phyloP scores from a whole-genome alignment of 495 filamentous ascomycete species.

The Cercophora sp. region DNA sequence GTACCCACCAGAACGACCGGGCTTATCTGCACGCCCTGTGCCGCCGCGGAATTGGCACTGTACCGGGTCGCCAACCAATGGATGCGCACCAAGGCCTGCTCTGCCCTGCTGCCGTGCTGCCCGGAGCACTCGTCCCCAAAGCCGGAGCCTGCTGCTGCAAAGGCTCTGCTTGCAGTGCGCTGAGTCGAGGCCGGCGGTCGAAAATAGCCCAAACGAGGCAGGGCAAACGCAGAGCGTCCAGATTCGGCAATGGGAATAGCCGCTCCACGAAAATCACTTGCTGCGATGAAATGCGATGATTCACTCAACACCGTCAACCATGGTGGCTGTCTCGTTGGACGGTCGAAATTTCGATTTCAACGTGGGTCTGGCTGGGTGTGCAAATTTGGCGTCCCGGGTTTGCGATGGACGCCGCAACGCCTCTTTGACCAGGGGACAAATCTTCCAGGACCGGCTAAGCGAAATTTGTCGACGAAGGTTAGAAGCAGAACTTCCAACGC shows the following conservation, averaged over 20 bases:
- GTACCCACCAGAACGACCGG: conserved; percentile 3
- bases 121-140: neutral
- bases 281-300: too few relatives aligned
- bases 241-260: neutral
- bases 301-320: too few relatives aligned
- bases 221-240: conserved; percentile 5
- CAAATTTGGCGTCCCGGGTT: conserved; percentile 27
- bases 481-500: conserved; percentile 21
- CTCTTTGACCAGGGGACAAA: conserved; percentile 14
- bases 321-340: conserved; percentile 3
- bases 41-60: neutral
- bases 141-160: neutral
- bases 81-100: neutral
- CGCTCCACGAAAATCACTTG: too few relatives aligned
- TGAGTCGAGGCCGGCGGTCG: conserved; percentile 7
- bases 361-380: conserved; percentile 1
- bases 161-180: neutral
- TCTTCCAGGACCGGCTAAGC: conserved; percentile 25
- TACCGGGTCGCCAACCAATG: neutral
- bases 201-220: conserved; percentile 12
- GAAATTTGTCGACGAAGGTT: conserved; percentile 26
- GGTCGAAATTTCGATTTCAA: conserved; percentile 18
- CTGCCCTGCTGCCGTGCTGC: conserved; percentile 3
- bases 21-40: conserved; percentile 8
- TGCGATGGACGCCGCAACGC: conserved; percentile 18